A percentile compares a stretch with the other conserved stretches of the same genome.
These are phyloP conservation scores for Lactarius psammicola DNA, from an alignment of 768 basidiomycete genomes.

Conservation along the genomic window DNA sequence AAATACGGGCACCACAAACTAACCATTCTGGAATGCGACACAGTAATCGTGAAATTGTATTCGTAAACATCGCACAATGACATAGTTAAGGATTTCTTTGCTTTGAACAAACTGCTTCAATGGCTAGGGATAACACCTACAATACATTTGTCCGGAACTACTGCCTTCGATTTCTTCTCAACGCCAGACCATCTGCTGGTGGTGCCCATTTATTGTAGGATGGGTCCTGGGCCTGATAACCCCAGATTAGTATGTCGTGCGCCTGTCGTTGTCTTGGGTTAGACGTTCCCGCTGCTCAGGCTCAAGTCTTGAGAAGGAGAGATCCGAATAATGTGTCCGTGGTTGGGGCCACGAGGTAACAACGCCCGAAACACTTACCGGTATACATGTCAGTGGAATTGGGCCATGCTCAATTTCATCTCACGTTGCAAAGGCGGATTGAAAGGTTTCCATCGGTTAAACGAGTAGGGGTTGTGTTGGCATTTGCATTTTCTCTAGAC, in stretches of 20 bases:
- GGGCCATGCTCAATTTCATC: background rate
- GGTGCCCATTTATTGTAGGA: background rate
- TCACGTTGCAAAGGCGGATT: background rate
- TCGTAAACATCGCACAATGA: constrained; percentile 12
- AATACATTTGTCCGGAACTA: background rate
- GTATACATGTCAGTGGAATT: background rate
- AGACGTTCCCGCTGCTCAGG: background rate
- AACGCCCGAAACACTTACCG: background rate
- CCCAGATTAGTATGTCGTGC: no score
- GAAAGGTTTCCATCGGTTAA: background rate
- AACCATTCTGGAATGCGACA: background rate
- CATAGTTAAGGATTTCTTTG: constrained; percentile 1
- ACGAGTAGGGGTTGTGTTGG: background rate
- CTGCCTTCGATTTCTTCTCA: background rate
- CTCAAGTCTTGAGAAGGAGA: background rate
- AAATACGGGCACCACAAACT: constrained; percentile 7
- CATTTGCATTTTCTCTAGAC: background rate
- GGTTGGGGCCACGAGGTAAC: background rate
- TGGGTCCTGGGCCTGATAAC: background rate
- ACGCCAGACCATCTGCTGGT: background rate
- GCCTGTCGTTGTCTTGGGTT: background rate
- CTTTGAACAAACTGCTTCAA: background rate
- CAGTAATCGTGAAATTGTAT: constrained; percentile 6
- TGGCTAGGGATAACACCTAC: background rate
- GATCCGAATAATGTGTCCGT: background rate